Conservation (phyloP, 2,329 filamentous ascomycete species). For the Penicillium occitanis region DNA sequence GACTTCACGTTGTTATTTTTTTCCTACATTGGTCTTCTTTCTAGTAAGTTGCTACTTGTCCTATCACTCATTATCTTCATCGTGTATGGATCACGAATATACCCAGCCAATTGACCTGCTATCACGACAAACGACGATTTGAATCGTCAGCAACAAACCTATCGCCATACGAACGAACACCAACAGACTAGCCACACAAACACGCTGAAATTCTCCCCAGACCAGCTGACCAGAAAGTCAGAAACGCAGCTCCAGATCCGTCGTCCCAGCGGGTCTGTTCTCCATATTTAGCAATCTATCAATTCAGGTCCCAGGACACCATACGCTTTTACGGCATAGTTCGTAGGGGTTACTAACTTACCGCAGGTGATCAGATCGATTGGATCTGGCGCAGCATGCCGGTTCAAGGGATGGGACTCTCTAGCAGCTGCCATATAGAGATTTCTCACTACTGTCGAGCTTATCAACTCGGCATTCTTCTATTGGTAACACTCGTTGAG, state of each 20-base stretch:
- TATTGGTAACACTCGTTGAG: no score
- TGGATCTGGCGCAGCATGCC: neutral
- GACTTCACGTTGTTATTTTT: neutral
- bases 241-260: conserved; percentile 1
- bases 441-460: no score
- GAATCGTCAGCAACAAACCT: neutral
- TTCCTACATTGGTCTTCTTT: neutral
- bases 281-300: conserved; percentile 8
- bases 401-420: neutral
- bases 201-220: conserved; percentile 6
- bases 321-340: conserved; percentile 4
- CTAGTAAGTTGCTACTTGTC: neutral
- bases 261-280: conserved; percentile 3
- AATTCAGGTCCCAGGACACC: conserved; percentile 2
- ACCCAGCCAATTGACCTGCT: neutral
- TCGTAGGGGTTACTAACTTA: neutral
- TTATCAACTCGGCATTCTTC: no score
- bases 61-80: neutral
- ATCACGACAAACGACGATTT: neutral
- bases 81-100: neutral
- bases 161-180: neutral
- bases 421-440: neutral
- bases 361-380: conserved; percentile 11
- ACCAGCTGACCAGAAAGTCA: conserved; percentile 14
- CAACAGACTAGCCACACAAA: neutral